These are phyloP conservation scores for Adansonia digitata DNA, from an alignment of 345 rosid genomes.

Conservation along the genomic window DNA sequence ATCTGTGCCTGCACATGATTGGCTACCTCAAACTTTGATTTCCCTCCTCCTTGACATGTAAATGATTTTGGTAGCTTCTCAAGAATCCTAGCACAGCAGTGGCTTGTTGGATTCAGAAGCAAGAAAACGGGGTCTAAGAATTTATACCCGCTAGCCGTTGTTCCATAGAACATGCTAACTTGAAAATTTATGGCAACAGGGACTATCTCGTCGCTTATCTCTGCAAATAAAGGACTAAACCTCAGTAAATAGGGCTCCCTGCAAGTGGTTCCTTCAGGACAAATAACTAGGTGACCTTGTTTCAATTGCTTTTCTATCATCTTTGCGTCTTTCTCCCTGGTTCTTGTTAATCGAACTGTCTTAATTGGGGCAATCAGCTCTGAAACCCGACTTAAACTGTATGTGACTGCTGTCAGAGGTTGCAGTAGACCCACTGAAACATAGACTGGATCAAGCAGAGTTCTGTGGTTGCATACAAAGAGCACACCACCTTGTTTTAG, in stretches of 20 bases:
- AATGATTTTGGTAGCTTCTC: slow-evolving; percentile 25
- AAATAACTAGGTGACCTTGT: slow-evolving; percentile 41
- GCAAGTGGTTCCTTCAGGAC: slow-evolving; percentile 67
- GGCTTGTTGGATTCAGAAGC: slow-evolving; percentile 33
- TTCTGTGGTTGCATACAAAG: slow-evolving; percentile 53
- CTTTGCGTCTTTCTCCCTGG: slow-evolving; percentile 34
- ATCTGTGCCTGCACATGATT: slow-evolving; percentile 43
- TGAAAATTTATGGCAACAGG: slow-evolving; percentile 45
- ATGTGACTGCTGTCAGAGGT: slow-evolving; percentile 44
- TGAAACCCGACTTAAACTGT: slow-evolving; percentile 38
- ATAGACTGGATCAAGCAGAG: slow-evolving; percentile 49
- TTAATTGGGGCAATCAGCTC: slow-evolving; percentile 43
- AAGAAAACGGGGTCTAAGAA: slow-evolving; percentile 46
- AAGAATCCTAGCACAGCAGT: slow-evolving; percentile 28
- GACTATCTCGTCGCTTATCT: slow-evolving; percentile 38
- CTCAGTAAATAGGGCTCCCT: slow-evolving; percentile 54
- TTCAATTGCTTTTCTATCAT: slow-evolving; percentile 25
- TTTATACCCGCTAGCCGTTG: slow-evolving; percentile 54
- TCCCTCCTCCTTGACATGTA: slow-evolving; percentile 24
- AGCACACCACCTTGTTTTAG: slow-evolving; percentile 10
- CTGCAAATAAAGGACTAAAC: slow-evolving; percentile 56
- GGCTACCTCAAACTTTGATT: slow-evolving; percentile 40
- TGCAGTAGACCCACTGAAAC: slow-evolving; percentile 26
- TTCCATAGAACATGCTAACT: slow-evolving; percentile 45
- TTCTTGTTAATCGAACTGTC: slow-evolving; percentile 36